Evolutionary conservation across 2,329 filamentous ascomycete species (phyloP).

Genomic region (Talaromyces sp.): DNA sequence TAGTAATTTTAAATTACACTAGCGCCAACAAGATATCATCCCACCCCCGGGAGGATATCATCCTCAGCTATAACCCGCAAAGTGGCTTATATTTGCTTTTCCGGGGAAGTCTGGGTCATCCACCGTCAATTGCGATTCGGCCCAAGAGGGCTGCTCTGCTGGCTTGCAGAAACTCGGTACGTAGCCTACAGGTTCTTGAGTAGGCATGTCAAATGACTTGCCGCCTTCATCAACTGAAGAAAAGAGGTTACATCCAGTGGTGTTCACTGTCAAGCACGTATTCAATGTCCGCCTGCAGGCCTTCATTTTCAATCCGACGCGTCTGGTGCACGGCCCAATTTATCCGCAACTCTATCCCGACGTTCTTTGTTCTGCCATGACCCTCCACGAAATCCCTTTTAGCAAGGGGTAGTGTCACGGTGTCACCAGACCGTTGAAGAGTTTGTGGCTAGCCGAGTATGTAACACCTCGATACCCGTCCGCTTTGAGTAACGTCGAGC

Average conservation of each 20-base stretch:
- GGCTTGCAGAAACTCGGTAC: not conserved
- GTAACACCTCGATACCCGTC: conserved; percentile 3
- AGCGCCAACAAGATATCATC: too few species aligned
- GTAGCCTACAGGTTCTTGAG: not conserved
- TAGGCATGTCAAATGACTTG: not conserved
- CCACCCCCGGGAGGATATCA: too few species aligned
- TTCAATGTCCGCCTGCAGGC: not conserved
- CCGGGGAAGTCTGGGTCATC: not conserved
- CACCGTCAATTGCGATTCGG: not conserved
- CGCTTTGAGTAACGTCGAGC: not conserved
- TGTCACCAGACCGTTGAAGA: not conserved
- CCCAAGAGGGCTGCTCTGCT: not conserved
- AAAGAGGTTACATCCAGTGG: not conserved
- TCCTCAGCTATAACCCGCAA: too few species aligned
- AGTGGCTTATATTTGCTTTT: conserved; percentile 3
- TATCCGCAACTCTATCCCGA: conserved; percentile 7
- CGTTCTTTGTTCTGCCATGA: not conserved
- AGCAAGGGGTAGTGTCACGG: not conserved
- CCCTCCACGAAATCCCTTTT: not conserved
- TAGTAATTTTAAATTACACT: too few species aligned
- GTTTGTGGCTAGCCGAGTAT: not conserved
- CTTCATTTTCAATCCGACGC: not conserved
- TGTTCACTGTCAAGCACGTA: not conserved
- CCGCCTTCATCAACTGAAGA: not conserved
- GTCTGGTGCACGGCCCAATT: not conserved